Evolutionary conservation across 2,329 filamentous ascomycete species (phyloP).

Genomic region (Didymella segeticola): DNA sequence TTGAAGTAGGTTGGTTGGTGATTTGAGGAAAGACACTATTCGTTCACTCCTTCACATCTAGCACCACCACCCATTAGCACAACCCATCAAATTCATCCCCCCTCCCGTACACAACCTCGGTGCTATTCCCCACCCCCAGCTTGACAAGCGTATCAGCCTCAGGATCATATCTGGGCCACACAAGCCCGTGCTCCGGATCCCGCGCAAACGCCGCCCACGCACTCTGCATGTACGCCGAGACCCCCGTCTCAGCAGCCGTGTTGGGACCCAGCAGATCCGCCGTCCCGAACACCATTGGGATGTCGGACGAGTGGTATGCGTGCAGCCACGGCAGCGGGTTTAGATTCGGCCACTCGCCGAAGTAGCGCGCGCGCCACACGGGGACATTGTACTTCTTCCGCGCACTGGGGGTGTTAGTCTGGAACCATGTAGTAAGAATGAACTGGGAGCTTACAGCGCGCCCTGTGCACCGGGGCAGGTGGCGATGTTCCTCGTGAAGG

Average conservation of each 20-base stretch:
- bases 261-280: conserved; percentile 22
- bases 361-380: conserved; percentile 27
- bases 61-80: no score
- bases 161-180: conserved; percentile 26
- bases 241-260: conserved; percentile 33
- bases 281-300: conserved; percentile 37
- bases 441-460: conserved; percentile 15
- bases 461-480: conserved; percentile 24
- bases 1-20: no score
- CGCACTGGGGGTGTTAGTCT: conserved; percentile 13
- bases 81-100: conserved; percentile 30
- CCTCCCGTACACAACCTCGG: conserved; percentile 40
- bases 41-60: background rate
- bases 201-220: conserved; percentile 39
- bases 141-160: conserved; percentile 24
- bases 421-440: background rate
- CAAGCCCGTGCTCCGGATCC: conserved; percentile 34
- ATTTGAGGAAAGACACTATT: no score
- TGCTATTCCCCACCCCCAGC: conserved; percentile 29
- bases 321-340: conserved; percentile 28
- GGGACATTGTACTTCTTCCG: conserved; percentile 24
- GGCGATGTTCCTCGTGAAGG: conserved; percentile 23
- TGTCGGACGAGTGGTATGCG: conserved; percentile 34
- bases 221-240: conserved; percentile 41
- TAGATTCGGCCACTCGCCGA: conserved; percentile 29